phyloP scores from a whole-genome alignment of 768 basidiomycete species.

The Vararia minispora region DNA sequence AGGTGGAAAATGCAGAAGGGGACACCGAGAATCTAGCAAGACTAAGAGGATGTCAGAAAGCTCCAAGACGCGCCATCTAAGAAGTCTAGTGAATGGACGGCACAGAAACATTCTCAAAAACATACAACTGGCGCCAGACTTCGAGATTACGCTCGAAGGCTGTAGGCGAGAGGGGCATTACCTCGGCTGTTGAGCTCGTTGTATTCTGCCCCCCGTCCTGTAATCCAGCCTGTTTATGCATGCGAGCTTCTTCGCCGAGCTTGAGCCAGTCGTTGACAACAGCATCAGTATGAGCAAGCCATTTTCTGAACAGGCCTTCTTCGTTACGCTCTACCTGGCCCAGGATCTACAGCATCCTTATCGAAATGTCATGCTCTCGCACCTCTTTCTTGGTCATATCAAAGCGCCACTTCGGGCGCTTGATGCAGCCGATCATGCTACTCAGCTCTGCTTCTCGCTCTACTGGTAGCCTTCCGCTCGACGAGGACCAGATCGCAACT shows the following conservation, averaged over 20 bases:
- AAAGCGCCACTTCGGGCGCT: constrained; percentile 77
- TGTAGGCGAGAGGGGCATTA: constrained; percentile 54
- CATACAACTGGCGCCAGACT: constrained; percentile 89
- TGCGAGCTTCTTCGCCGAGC: background rate
- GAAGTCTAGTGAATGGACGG: constrained; percentile 5
- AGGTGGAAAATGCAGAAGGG: constrained; percentile 75
- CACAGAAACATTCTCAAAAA: constrained; percentile 8
- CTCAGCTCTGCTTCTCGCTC: background rate
- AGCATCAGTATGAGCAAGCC: constrained; percentile 58
- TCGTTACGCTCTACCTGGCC: constrained; percentile 90
- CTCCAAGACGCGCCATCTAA: constrained; percentile 89
- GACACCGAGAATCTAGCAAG: constrained; percentile 84
- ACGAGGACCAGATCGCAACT: constrained; percentile 21
- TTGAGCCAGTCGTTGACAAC: constrained; percentile 38
- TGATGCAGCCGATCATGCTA: constrained; percentile 35
- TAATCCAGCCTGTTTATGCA: constrained; percentile 1
- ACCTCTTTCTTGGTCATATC: constrained; percentile 80
- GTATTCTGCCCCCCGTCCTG: constrained; percentile 2
- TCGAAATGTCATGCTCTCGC: too few species aligned
- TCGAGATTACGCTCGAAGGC: constrained; percentile 87
- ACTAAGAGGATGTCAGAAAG: constrained; percentile 82
- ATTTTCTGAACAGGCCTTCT: constrained; percentile 71
- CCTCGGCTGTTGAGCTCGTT: too few species aligned
- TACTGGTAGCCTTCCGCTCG: constrained; percentile 5
- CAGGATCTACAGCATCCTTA: too few species aligned